Conservation (phyloP, 768 basidiomycete genomes). For the Pleurotus pulmonarius region DNA sequence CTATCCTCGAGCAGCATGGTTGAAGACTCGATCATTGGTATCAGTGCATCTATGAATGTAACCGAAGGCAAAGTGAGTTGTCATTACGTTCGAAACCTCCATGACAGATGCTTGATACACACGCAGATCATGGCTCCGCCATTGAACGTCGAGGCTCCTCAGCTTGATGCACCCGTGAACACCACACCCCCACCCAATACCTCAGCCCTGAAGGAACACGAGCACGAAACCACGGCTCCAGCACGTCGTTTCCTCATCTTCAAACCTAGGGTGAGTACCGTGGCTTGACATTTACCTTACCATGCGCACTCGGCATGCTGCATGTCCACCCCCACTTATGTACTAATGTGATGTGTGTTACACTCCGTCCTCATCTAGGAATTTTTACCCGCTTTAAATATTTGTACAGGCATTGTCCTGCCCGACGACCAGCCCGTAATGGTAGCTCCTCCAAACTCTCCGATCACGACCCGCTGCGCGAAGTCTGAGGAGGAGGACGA, state of each 20-base stretch:
- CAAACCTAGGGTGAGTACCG: constrained; percentile 5
- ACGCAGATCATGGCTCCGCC: no score
- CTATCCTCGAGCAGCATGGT: no score
- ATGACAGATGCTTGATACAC: no score
- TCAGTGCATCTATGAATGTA: no score
- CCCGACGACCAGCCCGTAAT: background rate
- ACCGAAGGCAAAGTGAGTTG: no score
- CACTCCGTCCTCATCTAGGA: background rate
- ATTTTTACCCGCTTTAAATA: background rate
- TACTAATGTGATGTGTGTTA: background rate
- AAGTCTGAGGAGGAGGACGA: constrained; percentile 1
- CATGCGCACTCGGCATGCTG: background rate
- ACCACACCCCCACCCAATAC: background rate
- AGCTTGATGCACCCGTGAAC: background rate
- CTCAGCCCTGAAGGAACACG: background rate
- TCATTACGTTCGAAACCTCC: no score
- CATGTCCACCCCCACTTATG: background rate
- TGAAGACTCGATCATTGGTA: no score
- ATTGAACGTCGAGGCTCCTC: background rate
- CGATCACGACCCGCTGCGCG: background rate
- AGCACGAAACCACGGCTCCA: background rate
- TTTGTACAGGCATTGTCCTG: background rate
- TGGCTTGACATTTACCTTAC: background rate
- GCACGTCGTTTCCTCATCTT: background rate
- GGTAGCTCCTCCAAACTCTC: background rate